Percentiles rank a stretch among this genome's conserved stretches.
phyloP scores from a whole-genome alignment of 176 grass and related monocot genomes.

The Alloteropsis semialata region DNA sequence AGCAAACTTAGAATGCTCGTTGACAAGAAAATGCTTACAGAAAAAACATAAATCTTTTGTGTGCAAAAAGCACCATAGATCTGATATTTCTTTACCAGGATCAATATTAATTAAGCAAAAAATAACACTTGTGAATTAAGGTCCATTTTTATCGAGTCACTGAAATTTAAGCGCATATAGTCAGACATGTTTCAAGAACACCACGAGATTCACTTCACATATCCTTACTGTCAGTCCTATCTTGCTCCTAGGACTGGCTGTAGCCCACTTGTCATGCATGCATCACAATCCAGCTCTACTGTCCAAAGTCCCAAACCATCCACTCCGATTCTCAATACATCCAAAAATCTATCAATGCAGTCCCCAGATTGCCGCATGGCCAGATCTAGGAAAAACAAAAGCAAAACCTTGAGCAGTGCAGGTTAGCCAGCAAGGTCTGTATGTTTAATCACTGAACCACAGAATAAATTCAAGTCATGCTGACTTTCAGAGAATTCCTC shows the following conservation, averaged over 20 bases:
- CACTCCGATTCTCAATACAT: constrained; percentile 35
- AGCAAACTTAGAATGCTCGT: background rate
- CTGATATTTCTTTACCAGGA: background rate
- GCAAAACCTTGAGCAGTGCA: constrained; percentile 42
- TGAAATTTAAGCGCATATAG: constrained; percentile 5
- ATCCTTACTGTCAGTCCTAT: constrained; percentile 56
- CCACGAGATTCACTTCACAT: constrained; percentile 35
- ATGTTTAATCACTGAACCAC: constrained; percentile 17
- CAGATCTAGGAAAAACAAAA: constrained; percentile 65
- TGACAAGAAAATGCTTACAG: background rate
- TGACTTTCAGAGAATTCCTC: background rate
- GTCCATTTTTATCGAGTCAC: background rate
- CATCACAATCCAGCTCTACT: constrained; percentile 54
- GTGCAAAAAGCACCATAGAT: background rate
- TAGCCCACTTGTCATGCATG: constrained; percentile 38
- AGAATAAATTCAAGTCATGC: constrained; percentile 19
- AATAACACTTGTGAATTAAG: background rate
- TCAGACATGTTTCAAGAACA: constrained; percentile 21
- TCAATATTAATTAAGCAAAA: constrained; percentile 3
- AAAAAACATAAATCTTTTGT: background rate
- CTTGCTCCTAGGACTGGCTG: constrained; percentile 46
- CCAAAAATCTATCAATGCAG: constrained; percentile 46
- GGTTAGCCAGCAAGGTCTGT: constrained; percentile 31
- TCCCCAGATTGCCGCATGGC: constrained; percentile 48
- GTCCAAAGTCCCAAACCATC: constrained; percentile 56